Evolutionary conservation across 352 stramenopile genomes (phyloP).

Genomic region (Phytophthora sp.): DNA sequence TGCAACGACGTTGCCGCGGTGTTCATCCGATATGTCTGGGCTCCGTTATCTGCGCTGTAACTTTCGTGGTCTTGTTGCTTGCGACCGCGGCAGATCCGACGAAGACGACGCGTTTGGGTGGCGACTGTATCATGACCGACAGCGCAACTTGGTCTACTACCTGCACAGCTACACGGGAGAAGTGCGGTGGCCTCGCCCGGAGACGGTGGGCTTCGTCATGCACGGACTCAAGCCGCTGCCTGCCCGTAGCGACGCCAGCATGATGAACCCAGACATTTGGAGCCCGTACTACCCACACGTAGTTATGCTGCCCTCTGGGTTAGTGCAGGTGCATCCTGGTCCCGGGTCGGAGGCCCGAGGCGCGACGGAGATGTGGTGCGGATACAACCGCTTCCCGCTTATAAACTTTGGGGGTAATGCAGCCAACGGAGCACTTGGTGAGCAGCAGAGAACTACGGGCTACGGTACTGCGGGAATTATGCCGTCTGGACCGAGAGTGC

Average conservation of each 20-base stretch:
- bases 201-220: constrained; percentile 58
- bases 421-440: not conserved
- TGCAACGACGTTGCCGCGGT: not conserved
- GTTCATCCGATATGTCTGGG: constrained; percentile 5
- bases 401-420: constrained; percentile 2
- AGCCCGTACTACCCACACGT: constrained; percentile 60
- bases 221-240: constrained; percentile 49
- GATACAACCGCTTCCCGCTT: constrained; percentile 64
- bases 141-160: constrained; percentile 58
- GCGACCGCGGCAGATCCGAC: constrained; percentile 2
- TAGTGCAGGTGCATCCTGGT: constrained; percentile 49
- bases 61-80: not conserved
- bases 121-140: constrained; percentile 53
- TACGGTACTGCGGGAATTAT: not conserved
- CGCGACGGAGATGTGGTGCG: constrained; percentile 36
- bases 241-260: constrained; percentile 1
- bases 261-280: constrained; percentile 36
- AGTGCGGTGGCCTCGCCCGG: constrained; percentile 67
- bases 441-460: not conserved
- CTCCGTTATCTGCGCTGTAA: constrained; percentile 7
- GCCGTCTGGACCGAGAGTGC: constrained; percentile 28
- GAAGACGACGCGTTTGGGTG: constrained; percentile 59
- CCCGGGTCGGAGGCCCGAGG: constrained; percentile 17
- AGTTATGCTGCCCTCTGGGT: constrained; percentile 62
- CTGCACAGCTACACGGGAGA: constrained; percentile 77